Evolutionary conservation across 306 rosid species (phyloP).

Genomic region (Leucaena leucocephala): DNA sequence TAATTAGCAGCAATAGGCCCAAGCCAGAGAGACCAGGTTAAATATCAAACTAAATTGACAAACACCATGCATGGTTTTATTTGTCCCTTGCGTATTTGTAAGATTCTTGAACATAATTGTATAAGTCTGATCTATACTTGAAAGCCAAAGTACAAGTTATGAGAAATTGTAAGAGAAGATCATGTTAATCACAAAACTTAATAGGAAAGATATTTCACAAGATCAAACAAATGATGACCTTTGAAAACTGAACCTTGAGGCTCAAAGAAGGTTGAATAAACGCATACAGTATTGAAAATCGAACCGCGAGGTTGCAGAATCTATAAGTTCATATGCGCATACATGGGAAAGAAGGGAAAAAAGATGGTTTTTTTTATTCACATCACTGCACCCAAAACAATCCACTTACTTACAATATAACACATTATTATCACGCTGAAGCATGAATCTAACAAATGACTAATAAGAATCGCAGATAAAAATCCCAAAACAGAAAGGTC

Average conservation of each 20-base stretch:
- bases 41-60: constrained; percentile 16
- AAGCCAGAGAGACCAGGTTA: constrained; percentile 35
- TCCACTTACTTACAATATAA: constrained; percentile 59
- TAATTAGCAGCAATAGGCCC: constrained; percentile 19
- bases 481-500: constrained; percentile 46
- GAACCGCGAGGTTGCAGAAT: not conserved
- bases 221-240: not conserved
- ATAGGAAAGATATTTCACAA: constrained; percentile 34
- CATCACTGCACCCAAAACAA: constrained; percentile 65
- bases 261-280: constrained; percentile 6
- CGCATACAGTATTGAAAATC: constrained; percentile 19
- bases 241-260: constrained; percentile 17
- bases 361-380: constrained; percentile 60
- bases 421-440: constrained; percentile 55
- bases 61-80: not conserved
- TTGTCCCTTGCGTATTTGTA: not conserved
- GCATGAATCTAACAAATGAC: constrained; percentile 58
- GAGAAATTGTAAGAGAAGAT: constrained; percentile 29
- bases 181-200: constrained; percentile 38
- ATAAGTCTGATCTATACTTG: constrained; percentile 36
- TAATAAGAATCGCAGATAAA: constrained; percentile 57
- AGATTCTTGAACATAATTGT: constrained; percentile 14
- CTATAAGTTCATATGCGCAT: not conserved
- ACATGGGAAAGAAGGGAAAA: constrained; percentile 28
- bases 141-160: constrained; percentile 37